phyloP scores from a whole-genome alignment of 495 filamentous ascomycete species.

The Elasticomyces elasticus region DNA sequence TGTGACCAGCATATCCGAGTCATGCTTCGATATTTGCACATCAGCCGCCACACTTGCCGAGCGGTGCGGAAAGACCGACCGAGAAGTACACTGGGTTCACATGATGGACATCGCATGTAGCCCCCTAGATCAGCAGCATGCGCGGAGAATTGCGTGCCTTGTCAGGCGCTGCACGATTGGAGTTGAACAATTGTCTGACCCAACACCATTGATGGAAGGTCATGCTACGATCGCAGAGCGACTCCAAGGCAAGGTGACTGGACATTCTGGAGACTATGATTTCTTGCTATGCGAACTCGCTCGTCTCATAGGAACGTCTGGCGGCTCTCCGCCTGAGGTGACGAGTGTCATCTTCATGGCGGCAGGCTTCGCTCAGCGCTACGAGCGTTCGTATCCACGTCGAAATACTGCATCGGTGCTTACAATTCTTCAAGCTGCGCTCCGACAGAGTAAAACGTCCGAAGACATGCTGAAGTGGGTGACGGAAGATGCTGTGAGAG shows the following conservation, averaged over 20 bases:
- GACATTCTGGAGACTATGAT: constrained; percentile 10
- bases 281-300: constrained; percentile 1
- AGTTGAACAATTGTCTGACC: background rate
- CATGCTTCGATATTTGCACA: background rate
- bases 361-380: constrained; percentile 15
- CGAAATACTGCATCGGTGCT: background rate
- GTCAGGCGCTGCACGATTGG: background rate
- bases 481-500: constrained; percentile 33
- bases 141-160: background rate
- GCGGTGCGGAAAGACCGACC: background rate
- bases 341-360: background rate
- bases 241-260: background rate
- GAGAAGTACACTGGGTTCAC: background rate
- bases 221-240: background rate
- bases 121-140: background rate
- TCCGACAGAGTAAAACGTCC: background rate
- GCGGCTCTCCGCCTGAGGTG: background rate
- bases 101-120: background rate
- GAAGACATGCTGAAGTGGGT: constrained; percentile 15
- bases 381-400: constrained; percentile 6
- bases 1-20: background rate
- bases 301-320: background rate
- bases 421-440: background rate
- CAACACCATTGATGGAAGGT: background rate
- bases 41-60: background rate